These are phyloP conservation scores for Aethionema arabicum DNA, from an alignment of 345 rosid genomes.

Conservation along the genomic window DNA sequence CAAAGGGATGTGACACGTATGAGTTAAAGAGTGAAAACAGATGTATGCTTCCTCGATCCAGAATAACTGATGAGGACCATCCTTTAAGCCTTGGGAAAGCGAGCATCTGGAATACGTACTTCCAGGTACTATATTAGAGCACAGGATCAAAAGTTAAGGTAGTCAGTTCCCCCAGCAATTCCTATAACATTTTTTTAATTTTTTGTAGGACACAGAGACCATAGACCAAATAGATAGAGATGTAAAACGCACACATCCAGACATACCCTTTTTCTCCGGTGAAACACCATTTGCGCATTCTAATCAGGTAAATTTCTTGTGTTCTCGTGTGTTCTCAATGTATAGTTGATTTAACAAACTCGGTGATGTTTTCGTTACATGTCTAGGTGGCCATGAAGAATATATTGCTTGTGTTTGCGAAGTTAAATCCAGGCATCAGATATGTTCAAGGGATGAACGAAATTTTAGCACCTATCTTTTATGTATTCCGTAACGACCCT, in stretches of 20 bases:
- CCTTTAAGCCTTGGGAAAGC: conserved; percentile 90
- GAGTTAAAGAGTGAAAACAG: conserved; percentile 54
- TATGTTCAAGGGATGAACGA: conserved; percentile 99
- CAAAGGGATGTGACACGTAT: conserved; percentile 44
- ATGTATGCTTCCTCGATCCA: conserved; percentile 76
- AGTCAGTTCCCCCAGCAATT: conserved; percentile 2
- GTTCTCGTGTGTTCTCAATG: conserved; percentile 14
- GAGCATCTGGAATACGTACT: conserved; percentile 92
- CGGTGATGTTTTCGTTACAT: conserved; percentile 28
- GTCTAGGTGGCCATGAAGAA: conserved; percentile 85
- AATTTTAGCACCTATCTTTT: conserved; percentile 84
- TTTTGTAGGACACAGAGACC: conserved; percentile 74
- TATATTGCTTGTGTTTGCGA: conserved; percentile 83
- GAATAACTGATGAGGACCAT: conserved; percentile 84
- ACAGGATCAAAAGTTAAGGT: conserved; percentile 9
- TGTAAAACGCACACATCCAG: conserved; percentile 98
- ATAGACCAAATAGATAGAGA: conserved; percentile 96
- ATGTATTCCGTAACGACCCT: conserved; percentile 82
- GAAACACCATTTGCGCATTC: conserved; percentile 69
- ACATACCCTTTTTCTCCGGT: conserved; percentile 85
- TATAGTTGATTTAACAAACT: conserved; percentile 25
- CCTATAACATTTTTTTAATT: conserved; percentile 7
- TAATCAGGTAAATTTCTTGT: conserved; percentile 63
- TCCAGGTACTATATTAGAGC: conserved; percentile 60
- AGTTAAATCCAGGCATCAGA: conserved; percentile 97